Percentiles rank a stretch among this genome's conserved stretches.
Evolutionary conservation across 2,329 filamentous ascomycete species (phyloP).

Genomic region (Phialophora expanda): DNA sequence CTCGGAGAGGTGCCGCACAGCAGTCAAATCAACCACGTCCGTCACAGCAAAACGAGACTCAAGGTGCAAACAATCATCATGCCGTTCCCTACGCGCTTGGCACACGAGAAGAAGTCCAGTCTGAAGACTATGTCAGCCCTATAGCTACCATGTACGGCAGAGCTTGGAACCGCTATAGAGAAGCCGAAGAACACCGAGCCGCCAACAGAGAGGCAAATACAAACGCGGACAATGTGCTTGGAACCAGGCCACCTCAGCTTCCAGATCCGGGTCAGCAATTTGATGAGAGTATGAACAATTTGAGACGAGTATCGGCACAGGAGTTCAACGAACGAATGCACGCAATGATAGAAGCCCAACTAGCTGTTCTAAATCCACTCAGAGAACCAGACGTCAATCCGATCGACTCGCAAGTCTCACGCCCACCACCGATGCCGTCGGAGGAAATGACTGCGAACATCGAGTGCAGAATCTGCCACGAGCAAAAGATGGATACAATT

Average conservation of each 20-base stretch:
- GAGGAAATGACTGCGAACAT: slow-evolving; percentile 37
- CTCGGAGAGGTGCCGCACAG: background rate
- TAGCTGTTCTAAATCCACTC: slow-evolving; percentile 6
- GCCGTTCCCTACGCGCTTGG: slow-evolving; percentile 35
- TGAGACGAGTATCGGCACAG: slow-evolving; percentile 1
- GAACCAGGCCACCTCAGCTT: slow-evolving; percentile 11
- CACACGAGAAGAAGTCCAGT: slow-evolving; percentile 38
- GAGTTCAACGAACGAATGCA: slow-evolving; percentile 4
- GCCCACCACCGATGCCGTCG: slow-evolving; percentile 26
- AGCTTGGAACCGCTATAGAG: slow-evolving; percentile 37
- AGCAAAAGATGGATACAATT: slow-evolving; percentile 38
- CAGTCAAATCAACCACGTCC: background rate
- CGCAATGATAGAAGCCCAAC: background rate
- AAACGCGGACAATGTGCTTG: slow-evolving; percentile 6
- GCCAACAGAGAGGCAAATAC: background rate
- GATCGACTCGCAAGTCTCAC: slow-evolving; percentile 33
- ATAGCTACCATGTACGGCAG: slow-evolving; percentile 35
- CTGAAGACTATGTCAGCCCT: slow-evolving; percentile 38
- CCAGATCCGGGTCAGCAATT: background rate
- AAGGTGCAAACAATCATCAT: slow-evolving; percentile 3
- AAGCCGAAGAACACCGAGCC: slow-evolving; percentile 28
- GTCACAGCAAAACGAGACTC: background rate
- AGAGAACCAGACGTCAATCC: slow-evolving; percentile 29
- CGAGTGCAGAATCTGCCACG: slow-evolving; percentile 37
- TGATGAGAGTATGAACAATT: background rate